phyloP scores from a whole-genome alignment of 139 green algal genomes.

The Chlorella sp. region DNA sequence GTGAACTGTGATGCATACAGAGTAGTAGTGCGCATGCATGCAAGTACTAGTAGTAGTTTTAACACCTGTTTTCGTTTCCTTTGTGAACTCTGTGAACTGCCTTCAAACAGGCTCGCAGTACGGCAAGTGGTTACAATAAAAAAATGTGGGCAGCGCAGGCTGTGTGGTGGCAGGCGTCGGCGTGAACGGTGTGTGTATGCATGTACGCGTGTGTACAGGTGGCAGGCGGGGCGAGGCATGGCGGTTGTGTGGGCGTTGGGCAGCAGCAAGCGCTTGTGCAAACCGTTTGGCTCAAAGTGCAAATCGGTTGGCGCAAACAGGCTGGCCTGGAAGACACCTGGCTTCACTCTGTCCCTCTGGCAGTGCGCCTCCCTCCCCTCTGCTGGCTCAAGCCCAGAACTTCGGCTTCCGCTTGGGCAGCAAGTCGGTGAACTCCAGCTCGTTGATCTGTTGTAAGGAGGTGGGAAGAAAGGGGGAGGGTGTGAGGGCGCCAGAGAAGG shows the following conservation, averaged over 20 bases:
- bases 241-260: neutral
- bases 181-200: too few species aligned
- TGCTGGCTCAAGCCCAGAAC: constrained; percentile 70
- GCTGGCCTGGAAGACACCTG: too few species aligned
- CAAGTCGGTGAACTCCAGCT: constrained; percentile 74
- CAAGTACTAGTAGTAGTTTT: neutral
- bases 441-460: constrained; percentile 73
- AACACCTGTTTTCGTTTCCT: neutral
- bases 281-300: neutral
- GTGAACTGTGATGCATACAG: neutral
- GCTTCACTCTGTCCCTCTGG: too few species aligned
- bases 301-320: neutral
- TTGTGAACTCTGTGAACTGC: neutral
- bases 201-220: neutral
- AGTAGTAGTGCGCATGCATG: neutral
- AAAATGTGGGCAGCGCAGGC: neutral
- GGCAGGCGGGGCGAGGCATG: neutral
- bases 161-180: neutral
- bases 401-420: constrained; percentile 71
- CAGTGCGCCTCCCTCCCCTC: neutral
- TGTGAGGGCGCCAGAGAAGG: too few species aligned
- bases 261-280: neutral
- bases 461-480: neutral
- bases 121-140: neutral
- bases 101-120: neutral